phyloP scores from a whole-genome alignment of 2,329 filamentous ascomycete species.

The Podosphaera aphanis region DNA sequence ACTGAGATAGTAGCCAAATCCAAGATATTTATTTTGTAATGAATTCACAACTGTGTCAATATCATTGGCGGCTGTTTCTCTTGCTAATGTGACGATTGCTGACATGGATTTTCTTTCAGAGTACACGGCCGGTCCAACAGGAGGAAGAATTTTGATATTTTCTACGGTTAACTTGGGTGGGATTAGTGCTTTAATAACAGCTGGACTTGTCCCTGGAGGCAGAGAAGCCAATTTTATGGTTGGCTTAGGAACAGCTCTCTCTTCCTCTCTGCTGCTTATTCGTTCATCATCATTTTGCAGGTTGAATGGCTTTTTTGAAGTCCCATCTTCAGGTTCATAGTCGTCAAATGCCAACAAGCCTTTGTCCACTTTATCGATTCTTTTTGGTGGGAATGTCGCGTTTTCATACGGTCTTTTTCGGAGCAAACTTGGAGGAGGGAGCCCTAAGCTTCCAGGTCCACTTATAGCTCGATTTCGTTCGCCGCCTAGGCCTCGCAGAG shows the following conservation, averaged over 20 bases:
- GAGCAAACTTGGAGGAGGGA: constrained; percentile 23
- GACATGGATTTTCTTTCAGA: constrained; percentile 48
- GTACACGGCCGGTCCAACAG: constrained; percentile 23
- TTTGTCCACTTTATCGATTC: constrained; percentile 11
- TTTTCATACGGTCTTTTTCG: constrained; percentile 30
- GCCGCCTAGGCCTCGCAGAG: constrained; percentile 9
- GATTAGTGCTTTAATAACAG: constrained; percentile 34
- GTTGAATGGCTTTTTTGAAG: constrained; percentile 9
- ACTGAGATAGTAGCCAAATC: constrained; percentile 60
- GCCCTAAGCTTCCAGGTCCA: constrained; percentile 38
- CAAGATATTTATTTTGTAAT: constrained; percentile 65
- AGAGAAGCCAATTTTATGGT: constrained; percentile 37
- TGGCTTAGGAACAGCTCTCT: constrained; percentile 32
- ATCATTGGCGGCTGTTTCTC: constrained; percentile 60
- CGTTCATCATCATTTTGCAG: constrained; percentile 19
- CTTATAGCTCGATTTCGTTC: constrained; percentile 24
- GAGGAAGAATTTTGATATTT: constrained; percentile 45
- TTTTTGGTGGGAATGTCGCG: constrained; percentile 17
- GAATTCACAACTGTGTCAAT: constrained; percentile 60
- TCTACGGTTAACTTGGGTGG: constrained; percentile 41
- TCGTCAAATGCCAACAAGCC: constrained; percentile 15
- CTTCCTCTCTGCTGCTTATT: constrained; percentile 24
- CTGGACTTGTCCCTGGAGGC: constrained; percentile 34
- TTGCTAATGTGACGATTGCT: constrained; percentile 59
- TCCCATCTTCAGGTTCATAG: constrained; percentile 11